Conservation (phyloP, 495 filamentous ascomycete genomes). For the Neurospora sp. region DNA sequence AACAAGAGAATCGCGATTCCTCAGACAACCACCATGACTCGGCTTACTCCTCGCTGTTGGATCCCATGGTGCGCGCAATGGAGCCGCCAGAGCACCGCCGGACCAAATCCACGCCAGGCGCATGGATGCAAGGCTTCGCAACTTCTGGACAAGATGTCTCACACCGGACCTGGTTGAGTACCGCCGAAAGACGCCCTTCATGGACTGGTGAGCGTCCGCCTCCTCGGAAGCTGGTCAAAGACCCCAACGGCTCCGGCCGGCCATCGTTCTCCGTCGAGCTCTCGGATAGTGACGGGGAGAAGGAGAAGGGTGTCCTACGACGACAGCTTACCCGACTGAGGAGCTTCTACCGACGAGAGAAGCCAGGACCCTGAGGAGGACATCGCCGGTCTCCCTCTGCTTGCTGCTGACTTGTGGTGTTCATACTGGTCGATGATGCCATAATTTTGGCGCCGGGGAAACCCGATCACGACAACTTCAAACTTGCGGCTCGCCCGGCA, state of each 20-base stretch:
- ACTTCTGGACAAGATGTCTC: background rate
- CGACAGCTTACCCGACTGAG: slow-evolving; percentile 18
- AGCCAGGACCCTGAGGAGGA: background rate
- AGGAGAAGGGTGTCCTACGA: slow-evolving; percentile 15
- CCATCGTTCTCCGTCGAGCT: slow-evolving; percentile 18
- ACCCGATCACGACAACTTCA: background rate
- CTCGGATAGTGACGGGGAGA: slow-evolving; percentile 15
- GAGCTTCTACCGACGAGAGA: slow-evolving; percentile 15
- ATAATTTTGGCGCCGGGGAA: background rate
- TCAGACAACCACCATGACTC: slow-evolving; percentile 8
- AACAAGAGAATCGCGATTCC: background rate
- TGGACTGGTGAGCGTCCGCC: slow-evolving; percentile 15
- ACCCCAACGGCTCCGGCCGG: slow-evolving; percentile 16
- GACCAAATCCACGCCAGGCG: slow-evolving; percentile 1
- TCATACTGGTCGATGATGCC: background rate
- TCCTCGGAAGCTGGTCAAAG: slow-evolving; percentile 20
- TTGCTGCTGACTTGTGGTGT: background rate
- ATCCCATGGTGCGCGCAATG: slow-evolving; percentile 1
- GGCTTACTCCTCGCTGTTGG: slow-evolving; percentile 20
- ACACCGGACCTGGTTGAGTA: slow-evolving; percentile 12
- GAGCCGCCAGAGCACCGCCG: background rate
- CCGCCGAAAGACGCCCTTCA: slow-evolving; percentile 10
- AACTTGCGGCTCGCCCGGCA: background rate
- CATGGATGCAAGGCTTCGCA: background rate
- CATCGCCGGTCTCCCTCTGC: background rate